These are phyloP conservation scores for Talinum fruticosum DNA, from an alignment of 148 eudicot species.

Conservation along the genomic window DNA sequence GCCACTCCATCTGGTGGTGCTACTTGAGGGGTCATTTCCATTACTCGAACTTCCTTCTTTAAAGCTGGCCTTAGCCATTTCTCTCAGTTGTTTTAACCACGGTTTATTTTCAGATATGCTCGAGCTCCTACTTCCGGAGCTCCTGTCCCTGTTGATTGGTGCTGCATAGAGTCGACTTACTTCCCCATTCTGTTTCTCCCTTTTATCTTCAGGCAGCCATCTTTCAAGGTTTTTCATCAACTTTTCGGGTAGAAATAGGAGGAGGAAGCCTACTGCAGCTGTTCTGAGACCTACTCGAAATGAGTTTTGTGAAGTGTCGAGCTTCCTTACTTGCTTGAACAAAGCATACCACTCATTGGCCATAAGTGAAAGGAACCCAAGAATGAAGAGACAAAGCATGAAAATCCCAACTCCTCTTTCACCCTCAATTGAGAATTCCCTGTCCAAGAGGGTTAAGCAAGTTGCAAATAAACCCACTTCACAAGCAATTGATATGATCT, in stretches of 20 bases:
- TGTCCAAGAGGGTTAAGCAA: conserved; percentile 41
- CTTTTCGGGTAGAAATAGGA: conserved; percentile 45
- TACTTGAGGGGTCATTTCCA: conserved; percentile 55
- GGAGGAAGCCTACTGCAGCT: conserved; percentile 50
- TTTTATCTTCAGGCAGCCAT: conserved; percentile 28
- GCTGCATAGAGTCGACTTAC: conserved; percentile 19
- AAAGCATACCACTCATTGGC: conserved; percentile 75
- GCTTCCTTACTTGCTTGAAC: conserved; percentile 53
- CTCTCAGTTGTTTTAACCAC: conserved; percentile 81
- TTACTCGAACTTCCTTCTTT: conserved; percentile 37
- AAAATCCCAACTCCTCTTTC: conserved; percentile 50
- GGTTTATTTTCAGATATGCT: conserved; percentile 45
- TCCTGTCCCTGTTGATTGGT: conserved; percentile 22
- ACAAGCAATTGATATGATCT: conserved; percentile 67
- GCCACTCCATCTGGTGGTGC: conserved; percentile 55
- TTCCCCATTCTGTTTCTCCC: conserved; percentile 24
- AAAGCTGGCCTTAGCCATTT: conserved; percentile 70
- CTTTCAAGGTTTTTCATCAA: conserved; percentile 39
- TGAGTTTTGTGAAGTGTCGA: conserved; percentile 44
- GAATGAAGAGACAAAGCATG: conserved; percentile 54
- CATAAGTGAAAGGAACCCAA: conserved; percentile 54
- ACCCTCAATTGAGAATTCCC: conserved; percentile 27
- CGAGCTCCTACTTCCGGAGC: conserved; percentile 52
- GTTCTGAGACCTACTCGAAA: conserved; percentile 52
- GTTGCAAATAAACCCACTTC: conserved; percentile 62